These are phyloP conservation scores for Talaromyces marneffei DNA, from an alignment of 2,329 filamentous ascomycete genomes.

Conservation along the genomic window DNA sequence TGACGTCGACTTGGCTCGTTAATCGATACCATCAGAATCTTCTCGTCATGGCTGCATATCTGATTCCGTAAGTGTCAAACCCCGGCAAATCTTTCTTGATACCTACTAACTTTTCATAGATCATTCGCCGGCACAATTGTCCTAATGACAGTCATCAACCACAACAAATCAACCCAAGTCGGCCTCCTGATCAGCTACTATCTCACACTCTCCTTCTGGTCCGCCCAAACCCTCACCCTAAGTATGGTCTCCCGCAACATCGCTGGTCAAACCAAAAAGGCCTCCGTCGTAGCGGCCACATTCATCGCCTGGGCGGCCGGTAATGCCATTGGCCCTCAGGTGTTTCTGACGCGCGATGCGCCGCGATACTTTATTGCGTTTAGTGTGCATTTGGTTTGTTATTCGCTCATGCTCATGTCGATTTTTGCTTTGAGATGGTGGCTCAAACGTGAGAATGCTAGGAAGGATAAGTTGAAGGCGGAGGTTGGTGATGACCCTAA, in stretches of 20 bases:
- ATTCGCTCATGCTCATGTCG: constrained; percentile 54
- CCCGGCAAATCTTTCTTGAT: background rate
- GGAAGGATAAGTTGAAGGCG: constrained; percentile 46
- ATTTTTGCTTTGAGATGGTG: constrained; percentile 56
- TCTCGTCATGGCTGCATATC: constrained; percentile 59
- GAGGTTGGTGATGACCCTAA: constrained; percentile 36
- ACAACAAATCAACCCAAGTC: constrained; percentile 53
- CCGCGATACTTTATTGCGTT: constrained; percentile 66
- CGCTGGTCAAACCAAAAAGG: constrained; percentile 69
- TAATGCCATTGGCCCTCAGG: constrained; percentile 62
- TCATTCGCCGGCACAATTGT: constrained; percentile 67
- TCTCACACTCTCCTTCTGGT: constrained; percentile 72
- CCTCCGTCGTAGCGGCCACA: constrained; percentile 61
- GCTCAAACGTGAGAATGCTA: constrained; percentile 53
- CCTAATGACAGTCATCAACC: constrained; percentile 62
- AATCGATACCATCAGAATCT: constrained; percentile 65
- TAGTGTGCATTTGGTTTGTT: constrained; percentile 64
- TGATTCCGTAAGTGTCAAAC: constrained; percentile 53
- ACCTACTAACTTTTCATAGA: constrained; percentile 29
- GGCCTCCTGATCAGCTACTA: constrained; percentile 70
- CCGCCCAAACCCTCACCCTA: constrained; percentile 61
- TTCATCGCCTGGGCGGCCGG: constrained; percentile 65
- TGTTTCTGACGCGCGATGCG: constrained; percentile 55
- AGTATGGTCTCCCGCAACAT: constrained; percentile 65
- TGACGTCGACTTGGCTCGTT: constrained; percentile 61